These are phyloP conservation scores for Heimioporus retisporus DNA, from an alignment of 1,284 basidiomycete genomes.

Conservation along the genomic window DNA sequence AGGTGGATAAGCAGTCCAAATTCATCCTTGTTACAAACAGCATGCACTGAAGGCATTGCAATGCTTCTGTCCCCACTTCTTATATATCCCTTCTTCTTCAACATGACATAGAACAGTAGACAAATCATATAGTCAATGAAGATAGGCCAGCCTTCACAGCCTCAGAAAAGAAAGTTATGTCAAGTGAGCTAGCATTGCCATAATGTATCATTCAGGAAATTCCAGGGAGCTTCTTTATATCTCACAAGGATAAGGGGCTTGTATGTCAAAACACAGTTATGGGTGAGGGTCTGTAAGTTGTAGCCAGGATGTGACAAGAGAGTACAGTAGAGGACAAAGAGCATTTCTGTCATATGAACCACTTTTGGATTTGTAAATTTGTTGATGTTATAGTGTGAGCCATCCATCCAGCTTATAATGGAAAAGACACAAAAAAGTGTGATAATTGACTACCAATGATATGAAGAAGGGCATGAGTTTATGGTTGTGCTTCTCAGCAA, in stretches of 20 bases:
- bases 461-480: constrained; percentile 87
- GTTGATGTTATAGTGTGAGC: constrained; percentile 81
- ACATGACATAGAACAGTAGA: constrained; percentile 91
- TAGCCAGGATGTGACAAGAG: constrained; percentile 92
- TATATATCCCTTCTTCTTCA: constrained; percentile 81
- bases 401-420: constrained; percentile 76
- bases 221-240: constrained; percentile 77
- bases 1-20: constrained; percentile 86
- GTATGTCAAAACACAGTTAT: constrained; percentile 89
- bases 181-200: constrained; percentile 92
- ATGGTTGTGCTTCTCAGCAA: constrained; percentile 90
- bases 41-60: constrained; percentile 83
- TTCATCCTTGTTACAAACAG: constrained; percentile 80
- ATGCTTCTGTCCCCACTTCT: constrained; percentile 80
- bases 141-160: constrained; percentile 70
- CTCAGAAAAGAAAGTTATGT: constrained; percentile 76
- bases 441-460: constrained; percentile 51
- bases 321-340: constrained; percentile 78
- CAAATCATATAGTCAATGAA: constrained; percentile 84
- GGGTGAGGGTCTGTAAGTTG: constrained; percentile 79
- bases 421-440: constrained; percentile 52
- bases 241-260: constrained; percentile 76
- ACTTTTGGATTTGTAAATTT: constrained; percentile 95
- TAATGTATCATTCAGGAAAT: constrained; percentile 86
- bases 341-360: constrained; percentile 74